Percentiles rank a stretch among this genome's conserved stretches.
Evolutionary conservation across 176 grass and related monocot species (phyloP).

Genomic region (Thalia dealbata): DNA sequence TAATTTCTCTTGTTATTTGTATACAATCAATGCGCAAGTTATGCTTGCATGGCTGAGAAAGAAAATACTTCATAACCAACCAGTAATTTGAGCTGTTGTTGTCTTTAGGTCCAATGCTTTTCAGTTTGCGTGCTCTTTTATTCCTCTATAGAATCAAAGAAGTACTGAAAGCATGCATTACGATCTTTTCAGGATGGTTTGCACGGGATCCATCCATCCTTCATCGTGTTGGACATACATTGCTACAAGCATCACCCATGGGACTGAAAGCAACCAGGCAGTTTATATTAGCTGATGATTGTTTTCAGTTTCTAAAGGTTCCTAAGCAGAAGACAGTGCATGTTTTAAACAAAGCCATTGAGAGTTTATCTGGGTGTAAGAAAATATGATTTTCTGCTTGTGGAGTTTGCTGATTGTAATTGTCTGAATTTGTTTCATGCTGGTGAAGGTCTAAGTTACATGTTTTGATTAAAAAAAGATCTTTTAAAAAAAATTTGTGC

Average conservation of each 20-base stretch:
- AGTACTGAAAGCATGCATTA: background rate
- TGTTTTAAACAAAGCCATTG: conserved; percentile 63
- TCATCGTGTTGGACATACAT: conserved; percentile 53
- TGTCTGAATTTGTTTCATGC: conserved; percentile 6
- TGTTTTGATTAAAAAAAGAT: background rate
- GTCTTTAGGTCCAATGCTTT: background rate
- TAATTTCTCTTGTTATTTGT: too few relatives aligned
- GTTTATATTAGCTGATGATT: conserved; percentile 82
- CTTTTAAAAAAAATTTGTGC: conserved; percentile 21
- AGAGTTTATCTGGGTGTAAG: conserved; percentile 64
- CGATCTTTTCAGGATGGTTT: conserved; percentile 59
- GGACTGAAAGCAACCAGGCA: conserved; percentile 45
- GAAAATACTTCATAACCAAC: background rate
- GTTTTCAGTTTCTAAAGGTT: conserved; percentile 52
- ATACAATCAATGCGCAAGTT: too few relatives aligned
- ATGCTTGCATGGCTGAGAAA: background rate
- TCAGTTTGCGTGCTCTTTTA: background rate
- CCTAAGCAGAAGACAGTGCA: conserved; percentile 62
- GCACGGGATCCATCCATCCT: conserved; percentile 67
- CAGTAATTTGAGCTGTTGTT: background rate
- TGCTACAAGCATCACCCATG: conserved; percentile 47
- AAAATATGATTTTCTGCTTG: conserved; percentile 15
- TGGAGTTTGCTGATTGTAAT: background rate
- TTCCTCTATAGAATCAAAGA: background rate
- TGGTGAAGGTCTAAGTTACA: background rate